phyloP scores from a whole-genome alignment of 495 filamentous ascomycete genomes.

The Neurospora sublineolata region DNA sequence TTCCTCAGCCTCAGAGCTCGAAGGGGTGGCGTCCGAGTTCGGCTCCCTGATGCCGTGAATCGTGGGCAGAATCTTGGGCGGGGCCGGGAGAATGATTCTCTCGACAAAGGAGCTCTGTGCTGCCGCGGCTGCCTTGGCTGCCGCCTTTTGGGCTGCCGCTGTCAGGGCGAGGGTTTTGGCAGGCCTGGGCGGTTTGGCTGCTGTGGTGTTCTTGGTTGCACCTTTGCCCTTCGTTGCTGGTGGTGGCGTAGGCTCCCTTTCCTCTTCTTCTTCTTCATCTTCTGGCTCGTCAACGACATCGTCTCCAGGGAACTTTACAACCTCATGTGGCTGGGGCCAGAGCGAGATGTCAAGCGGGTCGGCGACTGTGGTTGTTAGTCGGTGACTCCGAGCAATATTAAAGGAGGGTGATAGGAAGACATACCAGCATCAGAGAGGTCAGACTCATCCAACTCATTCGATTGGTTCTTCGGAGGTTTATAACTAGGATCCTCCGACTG shows the following conservation, averaged over 20 bases:
- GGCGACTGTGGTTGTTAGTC: neutral
- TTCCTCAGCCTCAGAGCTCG: neutral
- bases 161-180: neutral
- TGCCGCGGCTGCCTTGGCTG: neutral
- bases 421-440: neutral
- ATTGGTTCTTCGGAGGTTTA: neutral
- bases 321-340: neutral
- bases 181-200: neutral
- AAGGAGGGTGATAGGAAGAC: neutral
- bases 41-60: neutral
- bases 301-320: neutral
- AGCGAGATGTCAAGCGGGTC: neutral
- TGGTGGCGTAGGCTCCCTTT: neutral
- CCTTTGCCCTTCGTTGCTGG: neutral
- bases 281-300: neutral
- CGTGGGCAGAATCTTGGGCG: neutral
- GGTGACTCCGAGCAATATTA: neutral
- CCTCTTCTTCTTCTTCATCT: neutral
- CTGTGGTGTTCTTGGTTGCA: neutral
- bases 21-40: neutral
- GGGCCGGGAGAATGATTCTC: neutral
- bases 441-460: neutral
- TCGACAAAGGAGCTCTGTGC: neutral
- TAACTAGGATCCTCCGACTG: neutral
- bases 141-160: neutral